Evolutionary conservation across 2,329 filamentous ascomycete genomes (phyloP).

Genomic region (Trichoderma atrobrunneum): DNA sequence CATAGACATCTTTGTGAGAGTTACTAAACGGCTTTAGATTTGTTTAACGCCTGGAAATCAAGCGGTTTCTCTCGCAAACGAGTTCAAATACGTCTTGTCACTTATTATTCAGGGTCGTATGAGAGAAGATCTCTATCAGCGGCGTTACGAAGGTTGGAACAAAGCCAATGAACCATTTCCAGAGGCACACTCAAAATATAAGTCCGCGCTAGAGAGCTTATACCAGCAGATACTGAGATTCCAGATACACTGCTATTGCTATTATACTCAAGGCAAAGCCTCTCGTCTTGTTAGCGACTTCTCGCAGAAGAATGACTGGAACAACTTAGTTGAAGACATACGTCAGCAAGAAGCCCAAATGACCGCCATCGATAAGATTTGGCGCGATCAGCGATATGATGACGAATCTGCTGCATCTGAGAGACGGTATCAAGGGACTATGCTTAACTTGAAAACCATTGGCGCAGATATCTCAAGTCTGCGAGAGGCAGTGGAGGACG

Average conservation of each 20-base stretch:
- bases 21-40: background rate
- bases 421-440: background rate
- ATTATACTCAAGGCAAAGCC: background rate
- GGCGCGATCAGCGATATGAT: background rate
- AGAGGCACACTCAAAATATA: background rate
- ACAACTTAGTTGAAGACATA: background rate
- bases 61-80: background rate
- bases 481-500: background rate
- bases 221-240: background rate
- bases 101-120: background rate
- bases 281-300: background rate
- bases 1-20: background rate
- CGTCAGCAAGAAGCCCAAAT: background rate
- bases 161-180: background rate
- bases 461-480: background rate
- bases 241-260: background rate
- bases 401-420: background rate
- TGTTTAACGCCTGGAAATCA: background rate
- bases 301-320: background rate
- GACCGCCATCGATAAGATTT: background rate
- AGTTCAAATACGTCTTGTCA: background rate
- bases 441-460: background rate
- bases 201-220: background rate
- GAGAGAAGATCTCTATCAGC: conserved; percentile 4
- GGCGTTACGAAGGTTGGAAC: background rate